Percentiles rank a stretch among this genome's conserved stretches.
phyloP scores from a whole-genome alignment of 2,329 filamentous ascomycete species.

The Diaporthe sp. region DNA sequence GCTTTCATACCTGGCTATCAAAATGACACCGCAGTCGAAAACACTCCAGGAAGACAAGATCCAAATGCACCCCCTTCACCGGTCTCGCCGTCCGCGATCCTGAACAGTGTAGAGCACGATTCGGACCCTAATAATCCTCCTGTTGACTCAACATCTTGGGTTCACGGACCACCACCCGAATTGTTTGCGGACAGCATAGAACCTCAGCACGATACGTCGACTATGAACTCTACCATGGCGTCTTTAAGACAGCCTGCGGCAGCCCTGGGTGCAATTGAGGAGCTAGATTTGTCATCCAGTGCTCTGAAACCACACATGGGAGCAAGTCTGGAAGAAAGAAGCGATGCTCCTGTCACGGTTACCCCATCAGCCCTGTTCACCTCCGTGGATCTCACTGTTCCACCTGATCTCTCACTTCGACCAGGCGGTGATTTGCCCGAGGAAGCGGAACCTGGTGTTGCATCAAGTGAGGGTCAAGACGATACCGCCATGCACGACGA shows the following conservation, averaged over 20 bases:
- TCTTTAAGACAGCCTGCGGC: constrained; percentile 27
- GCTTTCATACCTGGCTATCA: constrained; percentile 30
- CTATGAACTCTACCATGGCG: constrained; percentile 14
- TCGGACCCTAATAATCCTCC: not conserved
- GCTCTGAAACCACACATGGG: constrained; percentile 26
- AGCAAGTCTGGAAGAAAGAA: constrained; percentile 1
- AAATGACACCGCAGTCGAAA: not conserved
- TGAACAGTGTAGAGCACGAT: constrained; percentile 38
- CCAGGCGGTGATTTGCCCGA: not conserved
- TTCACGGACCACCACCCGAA: constrained; percentile 14
- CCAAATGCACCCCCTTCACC: constrained; percentile 32
- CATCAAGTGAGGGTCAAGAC: not conserved
- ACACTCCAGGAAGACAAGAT: not conserved
- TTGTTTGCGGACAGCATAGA: constrained; percentile 21
- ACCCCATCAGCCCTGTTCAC: constrained; percentile 36
- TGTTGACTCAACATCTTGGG: constrained; percentile 25
- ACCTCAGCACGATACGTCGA: constrained; percentile 29
- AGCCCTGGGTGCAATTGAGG: constrained; percentile 22
- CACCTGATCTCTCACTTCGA: constrained; percentile 9
- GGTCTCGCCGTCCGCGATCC: constrained; percentile 36
- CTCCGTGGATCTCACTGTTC: constrained; percentile 11
- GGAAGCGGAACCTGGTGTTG: not conserved
- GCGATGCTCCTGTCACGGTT: constrained; percentile 31
- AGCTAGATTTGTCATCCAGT: constrained; percentile 18
- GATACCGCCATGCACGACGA: constrained; percentile 12